phyloP scores from a whole-genome alignment of 2,329 filamentous ascomycete species.

The Fusarium sp. region DNA sequence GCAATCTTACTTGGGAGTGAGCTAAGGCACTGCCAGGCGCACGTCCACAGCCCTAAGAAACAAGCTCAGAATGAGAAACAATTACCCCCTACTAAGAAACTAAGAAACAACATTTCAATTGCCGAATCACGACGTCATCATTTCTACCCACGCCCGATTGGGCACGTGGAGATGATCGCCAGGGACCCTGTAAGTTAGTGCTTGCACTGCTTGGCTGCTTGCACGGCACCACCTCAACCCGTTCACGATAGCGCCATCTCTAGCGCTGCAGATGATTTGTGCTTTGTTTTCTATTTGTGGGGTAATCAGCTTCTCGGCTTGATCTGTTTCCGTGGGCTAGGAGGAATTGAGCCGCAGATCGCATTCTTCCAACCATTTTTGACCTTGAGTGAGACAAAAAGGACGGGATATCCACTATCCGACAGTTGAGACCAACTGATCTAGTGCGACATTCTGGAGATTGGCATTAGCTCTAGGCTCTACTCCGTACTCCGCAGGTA shows the following conservation, averaged over 20 bases:
- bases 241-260: conserved; percentile 10
- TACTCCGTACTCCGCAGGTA: too few relatives aligned
- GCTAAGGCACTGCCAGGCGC: neutral
- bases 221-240: conserved; percentile 26
- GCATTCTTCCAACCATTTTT: neutral
- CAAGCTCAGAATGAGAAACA: neutral
- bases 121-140: conserved; percentile 9
- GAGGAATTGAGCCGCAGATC: conserved; percentile 7
- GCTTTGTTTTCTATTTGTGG: conserved; percentile 3
- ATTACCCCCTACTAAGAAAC: neutral
- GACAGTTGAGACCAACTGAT: neutral
- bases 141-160: neutral
- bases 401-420: conserved; percentile 12
- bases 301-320: neutral
- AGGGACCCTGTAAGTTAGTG: too few relatives aligned
- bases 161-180: conserved; percentile 23
- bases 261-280: conserved; percentile 23
- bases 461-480: neutral
- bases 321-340: conserved; percentile 28
- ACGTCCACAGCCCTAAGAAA: conserved; percentile 2
- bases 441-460: neutral
- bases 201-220: too few relatives aligned
- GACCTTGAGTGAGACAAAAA: conserved; percentile 13
- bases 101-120: neutral
- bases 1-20: neutral